Evolutionary conservation across 2,329 filamentous ascomycete genomes (phyloP).

Genomic region (Ceratocystis variospora): DNA sequence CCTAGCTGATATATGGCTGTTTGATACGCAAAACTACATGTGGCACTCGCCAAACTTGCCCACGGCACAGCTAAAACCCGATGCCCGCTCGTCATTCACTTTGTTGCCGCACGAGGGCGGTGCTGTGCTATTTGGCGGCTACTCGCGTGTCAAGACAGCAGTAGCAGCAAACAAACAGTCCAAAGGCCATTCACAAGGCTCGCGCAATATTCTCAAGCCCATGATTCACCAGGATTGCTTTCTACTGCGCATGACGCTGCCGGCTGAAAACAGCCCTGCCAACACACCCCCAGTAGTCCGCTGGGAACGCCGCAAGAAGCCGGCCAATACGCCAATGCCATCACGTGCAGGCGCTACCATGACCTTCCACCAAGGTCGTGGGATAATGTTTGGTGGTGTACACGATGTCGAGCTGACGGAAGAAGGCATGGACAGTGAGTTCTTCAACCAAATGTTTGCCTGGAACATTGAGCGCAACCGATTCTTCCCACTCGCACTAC

Average conservation of each 20-base stretch:
- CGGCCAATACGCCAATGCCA: conserved; percentile 75
- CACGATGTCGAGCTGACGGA: conserved; percentile 85
- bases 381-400: conserved; percentile 86
- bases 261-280: conserved; percentile 50
- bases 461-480: conserved; percentile 94
- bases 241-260: conserved; percentile 69
- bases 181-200: conserved; percentile 45
- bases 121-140: conserved; percentile 83
- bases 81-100: conserved; percentile 81
- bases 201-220: conserved; percentile 65
- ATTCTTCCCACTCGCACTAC: conserved; percentile 71
- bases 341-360: conserved; percentile 80
- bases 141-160: conserved; percentile 74
- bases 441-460: conserved; percentile 82
- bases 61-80: conserved; percentile 70
- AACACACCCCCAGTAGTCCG: conserved; percentile 58
- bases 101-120: conserved; percentile 82
- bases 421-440: conserved; percentile 92
- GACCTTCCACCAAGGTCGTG: conserved; percentile 84
- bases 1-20: conserved; percentile 85
- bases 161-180: conserved; percentile 47
- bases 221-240: conserved; percentile 92
- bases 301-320: conserved; percentile 89
- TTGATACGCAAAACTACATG: conserved; percentile 73
- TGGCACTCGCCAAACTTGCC: conserved; percentile 71